Evolutionary conservation across 768 basidiomycete genomes (phyloP), one percentile per base, ranked within the genome.

Genomic region (Chlorophyllum brunneum): DNA sequence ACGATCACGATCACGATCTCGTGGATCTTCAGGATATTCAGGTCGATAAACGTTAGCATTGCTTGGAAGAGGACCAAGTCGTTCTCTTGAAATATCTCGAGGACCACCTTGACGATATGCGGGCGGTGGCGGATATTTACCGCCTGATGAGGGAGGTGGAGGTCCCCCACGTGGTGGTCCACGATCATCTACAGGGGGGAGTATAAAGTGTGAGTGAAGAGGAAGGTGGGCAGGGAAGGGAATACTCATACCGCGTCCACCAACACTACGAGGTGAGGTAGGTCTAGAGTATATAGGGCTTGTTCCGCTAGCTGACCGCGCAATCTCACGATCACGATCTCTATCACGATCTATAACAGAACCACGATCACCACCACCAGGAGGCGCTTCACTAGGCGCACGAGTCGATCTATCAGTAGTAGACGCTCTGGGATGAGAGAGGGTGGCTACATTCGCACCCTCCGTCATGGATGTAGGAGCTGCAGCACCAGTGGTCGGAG

Each of bases 11-110:
- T 64, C 37, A 37, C 72, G 70, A 52, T 65, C 42, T 20, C 73
- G 67, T 53, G 73, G 65, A 53, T 70, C 67, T 48, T 72, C 72
- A 55, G 72, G 69, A 55, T 58, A 58, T 27, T 77, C 72, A 22
- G 75, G 66, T 38, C 76, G 67, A 53, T 75, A 78, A 1, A 56
- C 58, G 37, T 58, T 58, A 34, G 34, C 34, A n/a, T 36, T 36
- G 13, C 13, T 15, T n/a, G 34, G 15, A n/a, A 16, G 34, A 24
- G 55, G 46, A 39, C 55, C 57, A 23, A 66, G 69, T 57, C 67
- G 69, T 60, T 68, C 73, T 54, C 67, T 64, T 13, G 74, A 69
- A 15, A 63, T 22, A 38, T 65, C 60, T 15, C 67, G 56, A 22
- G 45, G 56, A 47, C 34, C 30, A 41, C 54, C 30, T 48, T 38